phyloP scores from a whole-genome alignment of 2,329 filamentous ascomycete genomes.

The Fusarium cyanostomum region DNA sequence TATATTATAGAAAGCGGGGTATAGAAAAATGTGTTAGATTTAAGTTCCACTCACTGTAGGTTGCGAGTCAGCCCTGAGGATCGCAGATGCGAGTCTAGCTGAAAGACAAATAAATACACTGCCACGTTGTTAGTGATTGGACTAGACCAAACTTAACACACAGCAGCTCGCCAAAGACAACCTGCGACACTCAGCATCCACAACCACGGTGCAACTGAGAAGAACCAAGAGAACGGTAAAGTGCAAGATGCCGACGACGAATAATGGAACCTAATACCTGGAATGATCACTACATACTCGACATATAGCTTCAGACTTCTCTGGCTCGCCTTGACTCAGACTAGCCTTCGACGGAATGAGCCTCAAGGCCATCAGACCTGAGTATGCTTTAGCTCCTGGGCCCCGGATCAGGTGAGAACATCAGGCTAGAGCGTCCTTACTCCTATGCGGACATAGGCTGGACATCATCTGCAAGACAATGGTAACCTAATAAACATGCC shows the following conservation, averaged over 20 bases:
- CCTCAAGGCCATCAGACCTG: background rate
- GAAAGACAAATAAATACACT: background rate
- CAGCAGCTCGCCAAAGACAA: background rate
- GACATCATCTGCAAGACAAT: background rate
- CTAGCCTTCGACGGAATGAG: constrained; percentile 9
- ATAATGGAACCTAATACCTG: background rate
- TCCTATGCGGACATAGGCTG: background rate
- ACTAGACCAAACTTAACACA: too few species aligned
- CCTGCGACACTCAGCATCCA: background rate
- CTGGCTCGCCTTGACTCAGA: constrained; percentile 5
- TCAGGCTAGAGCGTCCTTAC: background rate
- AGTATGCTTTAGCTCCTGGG: background rate
- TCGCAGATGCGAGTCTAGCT: background rate
- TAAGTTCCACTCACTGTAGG: too few species aligned
- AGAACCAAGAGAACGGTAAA: background rate
- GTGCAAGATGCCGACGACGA: background rate
- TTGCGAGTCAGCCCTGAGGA: background rate
- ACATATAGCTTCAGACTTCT: background rate
- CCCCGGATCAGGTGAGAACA: background rate
- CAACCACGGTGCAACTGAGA: background rate
- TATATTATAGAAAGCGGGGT: too few species aligned
- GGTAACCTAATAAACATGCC: background rate
- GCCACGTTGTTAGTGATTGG: background rate
- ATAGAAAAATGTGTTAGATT: too few species aligned
- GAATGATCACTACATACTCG: background rate